Percentiles rank a stretch among this genome's conserved stretches.
Conservation (phyloP, 305 asterid species). For the Fraxinus xanthoxyloides region DNA sequence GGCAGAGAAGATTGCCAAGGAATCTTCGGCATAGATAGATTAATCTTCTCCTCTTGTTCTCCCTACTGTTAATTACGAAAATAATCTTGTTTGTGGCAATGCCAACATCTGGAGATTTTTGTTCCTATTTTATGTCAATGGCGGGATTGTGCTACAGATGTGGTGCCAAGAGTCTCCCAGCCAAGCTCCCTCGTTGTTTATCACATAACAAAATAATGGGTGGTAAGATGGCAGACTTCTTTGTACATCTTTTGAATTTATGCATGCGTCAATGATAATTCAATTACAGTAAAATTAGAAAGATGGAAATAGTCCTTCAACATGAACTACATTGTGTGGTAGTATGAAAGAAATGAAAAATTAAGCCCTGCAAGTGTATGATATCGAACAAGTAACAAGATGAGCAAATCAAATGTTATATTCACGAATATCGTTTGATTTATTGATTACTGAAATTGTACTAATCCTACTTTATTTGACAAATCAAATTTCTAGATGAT, state of each 20-base stretch:
- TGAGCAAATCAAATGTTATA: too few relatives aligned
- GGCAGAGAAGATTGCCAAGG: constrained; percentile 96
- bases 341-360: neutral
- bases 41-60: constrained; percentile 10
- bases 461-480: too few relatives aligned
- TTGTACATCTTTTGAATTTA: constrained; percentile 53
- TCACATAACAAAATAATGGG: constrained; percentile 46
- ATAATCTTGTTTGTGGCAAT: constrained; percentile 52
- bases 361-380: too few relatives aligned
- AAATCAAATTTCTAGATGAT: too few relatives aligned
- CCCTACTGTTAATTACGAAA: constrained; percentile 45
- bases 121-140: constrained; percentile 28
- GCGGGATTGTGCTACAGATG: constrained; percentile 37
- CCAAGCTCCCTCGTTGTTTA: constrained; percentile 35
- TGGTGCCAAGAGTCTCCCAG: constrained; percentile 37
- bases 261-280: neutral
- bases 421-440: too few relatives aligned
- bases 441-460: too few relatives aligned
- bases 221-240: constrained; percentile 33
- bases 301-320: neutral
- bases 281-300: neutral
- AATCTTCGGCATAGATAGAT: constrained; percentile 62
- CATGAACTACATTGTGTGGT: neutral
- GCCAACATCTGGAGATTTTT: constrained; percentile 35
- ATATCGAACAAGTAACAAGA: too few relatives aligned